Percentiles rank a stretch among this genome's conserved stretches.
Evolutionary conservation across 768 basidiomycete genomes (phyloP).

Genomic region (Hypholoma sublateritium): DNA sequence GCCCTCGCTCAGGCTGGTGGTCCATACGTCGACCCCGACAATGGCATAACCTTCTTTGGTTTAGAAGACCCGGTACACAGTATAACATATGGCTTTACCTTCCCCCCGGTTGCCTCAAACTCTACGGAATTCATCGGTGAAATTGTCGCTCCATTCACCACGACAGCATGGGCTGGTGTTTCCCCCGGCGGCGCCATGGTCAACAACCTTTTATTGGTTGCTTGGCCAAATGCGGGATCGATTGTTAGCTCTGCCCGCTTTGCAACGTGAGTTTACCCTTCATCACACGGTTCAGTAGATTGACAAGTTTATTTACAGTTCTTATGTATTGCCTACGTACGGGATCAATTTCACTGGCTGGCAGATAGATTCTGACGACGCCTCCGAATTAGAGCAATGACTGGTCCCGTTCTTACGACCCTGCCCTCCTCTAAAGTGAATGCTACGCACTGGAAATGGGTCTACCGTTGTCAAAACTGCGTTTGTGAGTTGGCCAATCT

Average conservation of each 20-base stretch:
- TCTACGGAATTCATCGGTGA: slow-evolving; percentile 62
- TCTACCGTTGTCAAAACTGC: slow-evolving; percentile 68
- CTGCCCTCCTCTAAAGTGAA: slow-evolving; percentile 51
- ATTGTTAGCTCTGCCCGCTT: slow-evolving; percentile 55
- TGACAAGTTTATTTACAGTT: slow-evolving; percentile 28
- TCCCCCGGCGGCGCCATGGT: slow-evolving; percentile 56
- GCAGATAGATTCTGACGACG: not conserved
- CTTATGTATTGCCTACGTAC: slow-evolving; percentile 52
- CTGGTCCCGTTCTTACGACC: slow-evolving; percentile 52
- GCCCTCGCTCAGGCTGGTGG: slow-evolving; percentile 43
- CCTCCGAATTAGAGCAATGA: slow-evolving; percentile 33
- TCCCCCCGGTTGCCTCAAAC: slow-evolving; percentile 46
- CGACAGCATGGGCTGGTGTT: slow-evolving; percentile 55
- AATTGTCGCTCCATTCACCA: slow-evolving; percentile 52
- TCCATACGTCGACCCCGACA: slow-evolving; percentile 50
- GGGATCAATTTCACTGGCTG: slow-evolving; percentile 10
- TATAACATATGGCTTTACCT: slow-evolving; percentile 49
- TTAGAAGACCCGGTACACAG: slow-evolving; percentile 39
- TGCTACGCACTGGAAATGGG: slow-evolving; percentile 67
- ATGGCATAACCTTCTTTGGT: slow-evolving; percentile 55
- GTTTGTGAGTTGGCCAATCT: slow-evolving; percentile 39
- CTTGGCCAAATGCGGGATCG: slow-evolving; percentile 55
- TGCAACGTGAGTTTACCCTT: slow-evolving; percentile 45
- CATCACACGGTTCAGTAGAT: not conserved
- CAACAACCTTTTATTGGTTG: slow-evolving; percentile 54